Conservation (phyloP, 225 moss, liverwort and hornwort genomes). For the Ulota crispa region DNA sequence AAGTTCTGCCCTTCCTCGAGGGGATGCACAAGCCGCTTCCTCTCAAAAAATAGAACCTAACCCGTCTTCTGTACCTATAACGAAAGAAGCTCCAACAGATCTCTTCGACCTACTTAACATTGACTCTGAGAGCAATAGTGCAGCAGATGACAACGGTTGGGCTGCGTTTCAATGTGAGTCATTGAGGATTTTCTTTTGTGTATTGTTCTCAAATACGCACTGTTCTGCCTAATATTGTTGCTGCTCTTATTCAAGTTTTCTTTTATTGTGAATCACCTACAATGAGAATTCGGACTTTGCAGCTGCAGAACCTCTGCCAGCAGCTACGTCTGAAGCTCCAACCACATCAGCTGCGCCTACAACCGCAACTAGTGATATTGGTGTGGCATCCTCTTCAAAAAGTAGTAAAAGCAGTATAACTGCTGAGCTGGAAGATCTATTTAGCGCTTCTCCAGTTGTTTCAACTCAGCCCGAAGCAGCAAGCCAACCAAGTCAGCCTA, state of each 20-base stretch:
- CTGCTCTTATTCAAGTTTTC: not conserved
- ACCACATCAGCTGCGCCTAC: slow-evolving; percentile 37
- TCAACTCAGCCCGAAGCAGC: slow-evolving; percentile 54
- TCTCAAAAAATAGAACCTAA: slow-evolving; percentile 36
- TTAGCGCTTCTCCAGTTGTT: slow-evolving; percentile 62
- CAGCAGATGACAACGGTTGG: slow-evolving; percentile 80
- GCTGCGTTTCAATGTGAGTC: slow-evolving; percentile 88
- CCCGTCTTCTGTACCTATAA: slow-evolving; percentile 24
- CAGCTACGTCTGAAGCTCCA: slow-evolving; percentile 43
- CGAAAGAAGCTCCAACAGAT: slow-evolving; percentile 69
- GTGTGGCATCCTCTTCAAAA: slow-evolving; percentile 38
- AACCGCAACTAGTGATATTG: slow-evolving; percentile 40
- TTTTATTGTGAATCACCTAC: not conserved
- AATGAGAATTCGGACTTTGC: slow-evolving; percentile 40
- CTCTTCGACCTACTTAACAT: slow-evolving; percentile 80
- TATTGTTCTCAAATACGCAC: not conserved
- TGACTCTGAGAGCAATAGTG: slow-evolving; percentile 44
- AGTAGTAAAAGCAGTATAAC: slow-evolving; percentile 56
- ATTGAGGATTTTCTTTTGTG: not conserved
- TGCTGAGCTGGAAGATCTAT: slow-evolving; percentile 86
- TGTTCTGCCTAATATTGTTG: not conserved
- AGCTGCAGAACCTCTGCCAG: slow-evolving; percentile 71
- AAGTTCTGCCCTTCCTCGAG: slow-evolving; percentile 40
- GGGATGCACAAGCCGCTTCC: slow-evolving; percentile 49
- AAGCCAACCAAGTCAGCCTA: slow-evolving; percentile 42